phyloP scores from a whole-genome alignment of 306 rosid genomes.

The peach (Prunus persica) region DNA sequence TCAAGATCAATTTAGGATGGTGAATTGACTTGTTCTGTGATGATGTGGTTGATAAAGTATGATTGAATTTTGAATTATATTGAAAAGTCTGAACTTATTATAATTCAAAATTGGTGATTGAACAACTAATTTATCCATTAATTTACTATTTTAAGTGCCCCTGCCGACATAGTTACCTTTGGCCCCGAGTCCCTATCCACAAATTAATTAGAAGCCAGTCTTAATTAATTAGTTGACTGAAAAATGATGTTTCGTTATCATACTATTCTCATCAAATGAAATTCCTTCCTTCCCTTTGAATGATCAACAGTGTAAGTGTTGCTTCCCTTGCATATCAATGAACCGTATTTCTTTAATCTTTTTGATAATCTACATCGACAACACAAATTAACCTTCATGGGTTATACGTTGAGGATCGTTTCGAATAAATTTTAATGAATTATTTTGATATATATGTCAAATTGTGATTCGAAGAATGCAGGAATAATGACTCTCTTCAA shows the following conservation, averaged over 20 bases:
- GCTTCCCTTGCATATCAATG: background rate
- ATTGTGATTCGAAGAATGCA: too few species aligned
- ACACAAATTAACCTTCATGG: background rate
- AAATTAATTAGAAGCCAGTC: background rate
- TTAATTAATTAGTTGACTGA: background rate
- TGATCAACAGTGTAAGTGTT: background rate
- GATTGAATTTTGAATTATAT: too few species aligned
- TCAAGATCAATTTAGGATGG: too few species aligned
- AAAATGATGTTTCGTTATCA: background rate
- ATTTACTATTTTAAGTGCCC: background rate
- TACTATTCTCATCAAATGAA: background rate
- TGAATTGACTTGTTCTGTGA: too few species aligned
- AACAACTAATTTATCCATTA: too few species aligned
- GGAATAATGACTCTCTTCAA: too few species aligned
- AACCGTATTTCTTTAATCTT: background rate
- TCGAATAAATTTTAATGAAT: too few species aligned
- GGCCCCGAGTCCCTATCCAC: background rate
- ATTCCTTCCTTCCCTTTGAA: background rate
- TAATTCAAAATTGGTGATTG: too few species aligned
- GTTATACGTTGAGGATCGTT: too few species aligned
- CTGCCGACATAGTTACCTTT: slow-evolving; percentile 2
- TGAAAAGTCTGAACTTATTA: too few species aligned
- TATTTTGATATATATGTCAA: too few species aligned
- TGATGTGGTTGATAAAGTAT: too few species aligned
- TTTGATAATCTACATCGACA: background rate